phyloP scores from a whole-genome alignment of 306 rosid species.

The Medicago arabica region DNA sequence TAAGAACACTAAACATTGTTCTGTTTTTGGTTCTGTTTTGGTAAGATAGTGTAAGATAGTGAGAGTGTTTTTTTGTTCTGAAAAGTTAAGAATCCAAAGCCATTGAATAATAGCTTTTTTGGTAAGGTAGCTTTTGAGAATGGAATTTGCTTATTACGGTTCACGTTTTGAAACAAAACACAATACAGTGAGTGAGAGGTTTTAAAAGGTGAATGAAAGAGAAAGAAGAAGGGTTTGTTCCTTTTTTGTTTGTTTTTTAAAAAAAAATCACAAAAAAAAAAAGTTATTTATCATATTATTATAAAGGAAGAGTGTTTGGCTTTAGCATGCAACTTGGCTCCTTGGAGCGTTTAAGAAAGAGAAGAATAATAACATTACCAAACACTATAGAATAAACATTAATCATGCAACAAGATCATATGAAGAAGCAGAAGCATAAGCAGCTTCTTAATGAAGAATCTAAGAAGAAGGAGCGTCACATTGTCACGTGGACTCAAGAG shows the following conservation, averaged over 20 bases:
- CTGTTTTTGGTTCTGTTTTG: constrained; percentile 40
- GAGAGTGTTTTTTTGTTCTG: constrained; percentile 48
- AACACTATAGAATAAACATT: constrained; percentile 42
- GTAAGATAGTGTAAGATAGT: constrained; percentile 47
- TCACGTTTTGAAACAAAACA: constrained; percentile 56
- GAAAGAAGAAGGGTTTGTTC: constrained; percentile 45
- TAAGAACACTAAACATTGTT: constrained; percentile 39
- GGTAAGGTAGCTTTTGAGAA: constrained; percentile 56
- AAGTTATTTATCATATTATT: constrained; percentile 29
- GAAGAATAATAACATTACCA: constrained; percentile 30
- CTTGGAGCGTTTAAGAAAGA: constrained; percentile 75
- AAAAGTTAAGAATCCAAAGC: constrained; percentile 96
- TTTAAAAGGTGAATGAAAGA: constrained; percentile 60
- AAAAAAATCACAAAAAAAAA: constrained; percentile 31
- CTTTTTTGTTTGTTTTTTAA: constrained; percentile 26
- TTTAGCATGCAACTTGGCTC: constrained; percentile 78
- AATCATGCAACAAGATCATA: constrained; percentile 60
- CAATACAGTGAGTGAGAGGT: constrained; percentile 26
- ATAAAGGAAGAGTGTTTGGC: constrained; percentile 60
- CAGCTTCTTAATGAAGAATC: constrained; percentile 63
- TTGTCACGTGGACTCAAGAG: constrained; percentile 97
- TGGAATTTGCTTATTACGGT: constrained; percentile 55
- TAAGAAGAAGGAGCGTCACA: constrained; percentile 99
- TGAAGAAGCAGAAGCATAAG: constrained; percentile 51
- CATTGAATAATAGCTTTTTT: constrained; percentile 41